Percentiles rank a stretch among this genome's conserved stretches.
These are phyloP conservation scores for Fusarium sterilihyphosum DNA, from an alignment of 2,329 filamentous ascomycete genomes.

Conservation along the genomic window DNA sequence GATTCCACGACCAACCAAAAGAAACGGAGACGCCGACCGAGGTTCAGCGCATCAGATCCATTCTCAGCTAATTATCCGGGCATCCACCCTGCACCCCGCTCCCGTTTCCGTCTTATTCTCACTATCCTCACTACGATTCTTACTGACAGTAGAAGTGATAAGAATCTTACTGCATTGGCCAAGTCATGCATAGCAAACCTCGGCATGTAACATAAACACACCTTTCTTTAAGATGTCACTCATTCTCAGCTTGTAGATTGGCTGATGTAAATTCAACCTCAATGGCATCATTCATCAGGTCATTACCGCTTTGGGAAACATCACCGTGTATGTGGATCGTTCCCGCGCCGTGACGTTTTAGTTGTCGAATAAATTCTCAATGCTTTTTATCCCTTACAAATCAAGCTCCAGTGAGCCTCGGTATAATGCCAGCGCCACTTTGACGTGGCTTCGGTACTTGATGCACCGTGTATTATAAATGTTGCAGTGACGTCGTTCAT, in stretches of 20 bases:
- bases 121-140: neutral
- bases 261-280: neutral
- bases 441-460: slow-evolving; percentile 6
- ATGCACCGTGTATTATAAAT: slow-evolving; percentile 7
- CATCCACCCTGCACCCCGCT: neutral
- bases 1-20: slow-evolving; percentile 12
- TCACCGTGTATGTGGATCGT: slow-evolving; percentile 26
- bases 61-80: slow-evolving; percentile 2
- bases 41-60: neutral
- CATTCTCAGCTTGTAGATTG: neutral
- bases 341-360: slow-evolving; percentile 26
- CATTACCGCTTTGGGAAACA: slow-evolving; percentile 32
- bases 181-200: rapidly evolving
- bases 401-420: slow-evolving; percentile 20
- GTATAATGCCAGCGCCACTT: slow-evolving; percentile 14
- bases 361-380: slow-evolving; percentile 1
- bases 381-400: slow-evolving; percentile 21
- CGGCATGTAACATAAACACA: neutral
- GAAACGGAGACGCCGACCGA: slow-evolving; percentile 21
- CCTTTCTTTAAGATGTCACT: too few relatives aligned
- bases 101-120: neutral
- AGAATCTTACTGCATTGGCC: neutral
- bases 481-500: slow-evolving; percentile 19
- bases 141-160: neutral
- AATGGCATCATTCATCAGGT: slow-evolving; percentile 6